phyloP scores from a whole-genome alignment of 176 grass and related monocot species.

The Cenchrus fungigraminus region DNA sequence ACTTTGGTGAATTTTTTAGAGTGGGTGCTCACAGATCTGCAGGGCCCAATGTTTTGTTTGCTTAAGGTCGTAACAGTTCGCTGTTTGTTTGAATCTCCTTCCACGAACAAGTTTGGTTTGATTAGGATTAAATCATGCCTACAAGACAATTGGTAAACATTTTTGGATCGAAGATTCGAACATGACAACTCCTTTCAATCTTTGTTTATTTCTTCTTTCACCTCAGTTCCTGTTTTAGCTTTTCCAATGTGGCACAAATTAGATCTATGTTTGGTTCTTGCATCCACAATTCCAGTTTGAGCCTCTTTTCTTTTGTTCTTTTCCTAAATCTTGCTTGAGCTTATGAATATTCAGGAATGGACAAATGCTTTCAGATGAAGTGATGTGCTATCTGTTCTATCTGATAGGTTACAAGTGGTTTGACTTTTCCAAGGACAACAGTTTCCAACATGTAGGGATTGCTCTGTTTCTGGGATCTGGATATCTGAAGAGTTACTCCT shows the following conservation, averaged over 20 bases:
- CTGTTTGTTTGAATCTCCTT: background rate
- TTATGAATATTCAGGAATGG: conserved; percentile 3
- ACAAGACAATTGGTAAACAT: background rate
- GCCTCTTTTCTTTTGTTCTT: background rate
- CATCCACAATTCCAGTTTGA: background rate
- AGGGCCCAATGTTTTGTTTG: background rate
- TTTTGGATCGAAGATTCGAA: conserved; percentile 26
- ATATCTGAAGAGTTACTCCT: background rate
- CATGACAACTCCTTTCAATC: background rate
- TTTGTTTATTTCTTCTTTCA: background rate
- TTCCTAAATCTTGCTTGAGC: background rate
- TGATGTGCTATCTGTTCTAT: conserved; percentile 17
- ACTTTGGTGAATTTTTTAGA: background rate
- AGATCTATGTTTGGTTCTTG: background rate
- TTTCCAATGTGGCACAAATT: background rate
- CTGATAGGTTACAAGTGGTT: background rate
- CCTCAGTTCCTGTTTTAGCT: conserved; percentile 6
- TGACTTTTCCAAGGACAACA: conserved; percentile 16
- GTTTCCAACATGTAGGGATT: conserved; percentile 13
- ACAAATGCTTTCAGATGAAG: conserved; percentile 11
- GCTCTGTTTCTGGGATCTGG: background rate
- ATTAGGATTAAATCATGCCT: background rate
- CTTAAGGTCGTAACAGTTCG: background rate
- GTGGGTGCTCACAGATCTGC: conserved; percentile 9
- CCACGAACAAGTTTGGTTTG: background rate